These are phyloP conservation scores for Saturnispora galanensis DNA, from an alignment of 805 yeast species.

Conservation along the genomic window DNA sequence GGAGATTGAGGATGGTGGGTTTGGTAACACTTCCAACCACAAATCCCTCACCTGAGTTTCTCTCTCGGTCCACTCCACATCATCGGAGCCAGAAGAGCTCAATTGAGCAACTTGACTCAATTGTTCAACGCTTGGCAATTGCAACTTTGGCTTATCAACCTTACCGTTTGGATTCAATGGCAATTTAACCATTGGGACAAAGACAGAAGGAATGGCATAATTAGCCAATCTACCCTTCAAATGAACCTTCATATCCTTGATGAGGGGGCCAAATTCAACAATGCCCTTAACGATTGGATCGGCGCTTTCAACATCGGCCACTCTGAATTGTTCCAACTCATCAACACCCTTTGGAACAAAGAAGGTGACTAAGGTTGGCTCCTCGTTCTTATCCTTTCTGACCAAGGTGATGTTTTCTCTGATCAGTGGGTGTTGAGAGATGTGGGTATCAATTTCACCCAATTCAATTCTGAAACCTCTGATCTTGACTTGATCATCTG, in stretches of 20 bases:
- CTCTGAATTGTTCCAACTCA: conserved; percentile 40
- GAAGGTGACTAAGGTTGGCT: conserved; percentile 82
- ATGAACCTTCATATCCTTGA: conserved; percentile 71
- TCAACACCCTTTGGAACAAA: conserved; percentile 64
- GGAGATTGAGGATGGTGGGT: conserved; percentile 65
- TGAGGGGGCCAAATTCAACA: conserved; percentile 62
- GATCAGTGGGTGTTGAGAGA: conserved; percentile 85
- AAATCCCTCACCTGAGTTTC: conserved; percentile 67
- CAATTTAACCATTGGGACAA: conserved; percentile 75
- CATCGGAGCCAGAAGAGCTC: conserved; percentile 32
- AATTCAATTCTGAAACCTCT: conserved; percentile 97
- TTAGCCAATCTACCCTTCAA: conserved; percentile 83
- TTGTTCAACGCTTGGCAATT: conserved; percentile 88
- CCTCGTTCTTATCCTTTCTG: conserved; percentile 84
- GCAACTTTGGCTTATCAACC: conserved; percentile 93
- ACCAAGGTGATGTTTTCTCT: conserved; percentile 91
- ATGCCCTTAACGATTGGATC: conserved; percentile 74
- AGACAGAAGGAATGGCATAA: conserved; percentile 86
- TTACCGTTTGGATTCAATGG: conserved; percentile 98
- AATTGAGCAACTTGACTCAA: conserved; percentile 62
- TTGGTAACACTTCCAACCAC: conserved; percentile 82
- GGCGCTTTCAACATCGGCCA: conserved; percentile 35
- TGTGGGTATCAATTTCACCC: conserved; percentile 96
- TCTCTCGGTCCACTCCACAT: conserved; percentile 46
- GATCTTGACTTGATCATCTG: conserved; percentile 97